These are phyloP conservation scores for Anisogramma anomala DNA, from an alignment of 2,329 filamentous ascomycete genomes.

Conservation along the genomic window DNA sequence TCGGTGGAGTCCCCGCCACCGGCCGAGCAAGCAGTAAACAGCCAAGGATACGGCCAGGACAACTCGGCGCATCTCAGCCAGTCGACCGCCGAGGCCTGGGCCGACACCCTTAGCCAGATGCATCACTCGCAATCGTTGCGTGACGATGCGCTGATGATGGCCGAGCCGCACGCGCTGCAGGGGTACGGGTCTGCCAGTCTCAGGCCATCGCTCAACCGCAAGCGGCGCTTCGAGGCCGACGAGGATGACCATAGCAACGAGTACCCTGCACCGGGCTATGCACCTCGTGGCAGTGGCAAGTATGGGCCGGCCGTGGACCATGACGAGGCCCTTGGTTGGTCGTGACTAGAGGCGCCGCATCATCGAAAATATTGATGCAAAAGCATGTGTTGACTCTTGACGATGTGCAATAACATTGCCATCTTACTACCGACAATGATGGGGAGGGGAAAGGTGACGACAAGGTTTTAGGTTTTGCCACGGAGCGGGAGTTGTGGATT, in stretches of 20 bases:
- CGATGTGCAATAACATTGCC: too few species aligned
- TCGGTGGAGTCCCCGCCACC: not conserved
- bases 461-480: too few species aligned
- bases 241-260: constrained; percentile 6
- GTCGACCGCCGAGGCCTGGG: constrained; percentile 1
- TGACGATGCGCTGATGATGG: constrained; percentile 1
- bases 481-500: too few species aligned
- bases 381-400: not conserved
- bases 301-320: constrained; percentile 4
- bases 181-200: constrained; percentile 8
- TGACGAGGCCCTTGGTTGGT: constrained; percentile 3
- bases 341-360: not conserved
- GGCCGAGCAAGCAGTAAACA: not conserved
- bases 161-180: not conserved
- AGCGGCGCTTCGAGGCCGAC: constrained; percentile 10
- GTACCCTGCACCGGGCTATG: constrained; percentile 9
- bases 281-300: constrained; percentile 2
- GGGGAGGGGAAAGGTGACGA: too few species aligned
- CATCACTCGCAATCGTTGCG: constrained; percentile 5
- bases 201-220: constrained; percentile 8
- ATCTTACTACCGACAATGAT: too few species aligned
- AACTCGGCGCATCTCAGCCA: constrained; percentile 8
- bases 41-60: not conserved
- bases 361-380: not conserved
- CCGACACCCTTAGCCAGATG: constrained; percentile 5